Evolutionary conservation across 352 stramenopile species (phyloP), one percentile per base, ranked within the genome.

Genomic region (Phytophthora gonapodyides): DNA sequence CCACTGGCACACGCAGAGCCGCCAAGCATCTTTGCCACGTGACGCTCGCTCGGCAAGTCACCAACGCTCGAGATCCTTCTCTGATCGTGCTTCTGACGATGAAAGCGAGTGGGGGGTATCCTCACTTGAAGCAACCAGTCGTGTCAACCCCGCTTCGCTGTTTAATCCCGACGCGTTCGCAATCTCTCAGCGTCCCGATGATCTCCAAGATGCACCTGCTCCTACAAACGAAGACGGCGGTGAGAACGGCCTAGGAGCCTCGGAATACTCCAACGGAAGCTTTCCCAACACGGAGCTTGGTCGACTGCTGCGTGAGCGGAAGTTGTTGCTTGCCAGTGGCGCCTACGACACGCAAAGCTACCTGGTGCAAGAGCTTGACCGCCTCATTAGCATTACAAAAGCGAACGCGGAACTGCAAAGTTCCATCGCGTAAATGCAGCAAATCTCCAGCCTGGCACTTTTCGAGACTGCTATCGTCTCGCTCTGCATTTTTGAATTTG

Each of bases 291-390:
- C 56, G 0, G 80, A 89, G 47, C 52, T 94, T 12, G 58, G 61
- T 5, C 67, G 85, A 24, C 65, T 94, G 8, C 41, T 78, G 40
- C 67, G 67, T 2, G 83, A 94, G 48, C 69, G 78, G 3, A 78
- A 84, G 34, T 48, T 86, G 3, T 63, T 94, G 49, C 59, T 94
- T 12, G 59, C 61, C 8, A 93, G 74, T 45, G 83, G 83, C 4
- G 66, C 72, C 15, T 92, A 92, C 55, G 67, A 79, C n/a, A 47
- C 71, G 7, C 53, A 89, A 38, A 89, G 82, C 38, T 83, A 87
- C 19, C 36, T 94, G 31, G 77, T 92, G 15, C 76, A 69, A 2
- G 83, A 92, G 44, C 71, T 94, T 36, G 80, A 86, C 24, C 70
- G 85, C 31, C 65, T 84, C 4, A 91, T 92, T 19, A 66, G 45